These are phyloP conservation scores for Aspergillus affinis DNA, from an alignment of 495 filamentous ascomycete species.

Conservation along the genomic window DNA sequence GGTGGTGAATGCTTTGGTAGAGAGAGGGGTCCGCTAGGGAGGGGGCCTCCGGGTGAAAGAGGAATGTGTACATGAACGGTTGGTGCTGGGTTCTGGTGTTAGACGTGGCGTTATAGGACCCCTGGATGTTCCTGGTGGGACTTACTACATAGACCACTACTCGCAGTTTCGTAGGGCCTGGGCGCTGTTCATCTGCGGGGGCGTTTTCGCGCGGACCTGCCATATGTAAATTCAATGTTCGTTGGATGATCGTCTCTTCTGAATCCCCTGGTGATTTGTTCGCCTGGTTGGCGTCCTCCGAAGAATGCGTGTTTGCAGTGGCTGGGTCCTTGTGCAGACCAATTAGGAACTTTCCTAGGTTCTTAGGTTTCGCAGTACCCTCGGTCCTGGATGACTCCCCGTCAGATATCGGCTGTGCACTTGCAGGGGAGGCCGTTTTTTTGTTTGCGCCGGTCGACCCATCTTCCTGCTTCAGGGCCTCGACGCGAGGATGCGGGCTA, in stretches of 20 bases:
- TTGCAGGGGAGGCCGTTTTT: conserved; percentile 5
- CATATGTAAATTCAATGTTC: conserved; percentile 51
- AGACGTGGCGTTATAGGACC: not conserved
- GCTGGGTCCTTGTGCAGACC: conserved; percentile 66
- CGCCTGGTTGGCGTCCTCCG: conserved; percentile 29
- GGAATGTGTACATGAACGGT: conserved; percentile 89
- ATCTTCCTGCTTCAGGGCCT: conserved; percentile 22
- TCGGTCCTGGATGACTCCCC: conserved; percentile 1
- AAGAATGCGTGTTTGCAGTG: conserved; percentile 22
- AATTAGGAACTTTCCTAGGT: conserved; percentile 64
- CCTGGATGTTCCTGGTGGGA: conserved; percentile 2
- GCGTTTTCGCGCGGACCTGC: conserved; percentile 16
- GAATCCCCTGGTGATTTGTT: conserved; percentile 18
- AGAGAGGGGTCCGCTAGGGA: conserved; percentile 66
- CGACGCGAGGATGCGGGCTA: conserved; percentile 24
- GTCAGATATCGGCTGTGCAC: not conserved
- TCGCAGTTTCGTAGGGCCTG: conserved; percentile 50
- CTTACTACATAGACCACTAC: conserved; percentile 70
- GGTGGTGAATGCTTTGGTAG: conserved; percentile 79
- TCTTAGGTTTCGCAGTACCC: conserved; percentile 5
- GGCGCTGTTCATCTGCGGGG: conserved; percentile 2
- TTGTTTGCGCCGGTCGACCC: conserved; percentile 3
- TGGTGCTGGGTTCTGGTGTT: conserved; percentile 47
- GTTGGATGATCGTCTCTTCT: conserved; percentile 46
- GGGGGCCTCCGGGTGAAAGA: conserved; percentile 72